Conservation (phyloP, 2,329 filamentous ascomycete genomes). For the Sporothrix dimorphospora region DNA sequence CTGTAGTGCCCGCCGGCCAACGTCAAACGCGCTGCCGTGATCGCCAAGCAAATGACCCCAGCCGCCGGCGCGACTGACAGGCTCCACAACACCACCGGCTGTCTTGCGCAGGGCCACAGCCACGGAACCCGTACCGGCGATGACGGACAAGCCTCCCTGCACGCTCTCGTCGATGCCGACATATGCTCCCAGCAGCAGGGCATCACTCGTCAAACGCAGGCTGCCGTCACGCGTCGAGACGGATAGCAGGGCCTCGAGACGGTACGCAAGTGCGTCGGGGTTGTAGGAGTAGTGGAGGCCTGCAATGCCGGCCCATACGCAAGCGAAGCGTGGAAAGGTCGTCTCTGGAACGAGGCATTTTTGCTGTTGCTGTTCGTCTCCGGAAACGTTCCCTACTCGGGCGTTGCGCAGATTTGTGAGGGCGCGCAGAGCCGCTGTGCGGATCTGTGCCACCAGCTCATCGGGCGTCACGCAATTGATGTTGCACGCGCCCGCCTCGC, state of each 20-base stretch:
- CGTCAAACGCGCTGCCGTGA: constrained; percentile 27
- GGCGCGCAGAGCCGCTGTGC: constrained; percentile 14
- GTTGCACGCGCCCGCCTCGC: constrained; percentile 27
- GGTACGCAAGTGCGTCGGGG: constrained; percentile 20
- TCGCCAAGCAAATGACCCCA: constrained; percentile 28
- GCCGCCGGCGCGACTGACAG: constrained; percentile 23
- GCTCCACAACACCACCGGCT: background rate
- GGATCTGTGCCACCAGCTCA: constrained; percentile 24
- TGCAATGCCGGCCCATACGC: constrained; percentile 28
- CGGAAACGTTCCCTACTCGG: background rate
- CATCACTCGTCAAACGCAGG: constrained; percentile 28
- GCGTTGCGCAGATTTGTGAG: constrained; percentile 5
- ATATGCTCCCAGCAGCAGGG: constrained; percentile 21
- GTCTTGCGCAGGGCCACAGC: constrained; percentile 20
- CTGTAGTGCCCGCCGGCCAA: constrained; percentile 28
- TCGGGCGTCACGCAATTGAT: constrained; percentile 23
- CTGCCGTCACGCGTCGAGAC: constrained; percentile 18
- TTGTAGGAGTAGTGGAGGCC: constrained; percentile 27
- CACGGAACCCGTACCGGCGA: constrained; percentile 20
- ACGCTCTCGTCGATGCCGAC: constrained; percentile 19
- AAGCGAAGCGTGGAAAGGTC: constrained; percentile 11
- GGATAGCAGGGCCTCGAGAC: constrained; percentile 21
- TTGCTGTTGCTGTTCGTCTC: background rate
- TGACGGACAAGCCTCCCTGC: constrained; percentile 21
- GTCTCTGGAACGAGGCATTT: background rate